Conservation (phyloP, 805 yeast genomes). For the Candida methanosorbosa region DNA sequence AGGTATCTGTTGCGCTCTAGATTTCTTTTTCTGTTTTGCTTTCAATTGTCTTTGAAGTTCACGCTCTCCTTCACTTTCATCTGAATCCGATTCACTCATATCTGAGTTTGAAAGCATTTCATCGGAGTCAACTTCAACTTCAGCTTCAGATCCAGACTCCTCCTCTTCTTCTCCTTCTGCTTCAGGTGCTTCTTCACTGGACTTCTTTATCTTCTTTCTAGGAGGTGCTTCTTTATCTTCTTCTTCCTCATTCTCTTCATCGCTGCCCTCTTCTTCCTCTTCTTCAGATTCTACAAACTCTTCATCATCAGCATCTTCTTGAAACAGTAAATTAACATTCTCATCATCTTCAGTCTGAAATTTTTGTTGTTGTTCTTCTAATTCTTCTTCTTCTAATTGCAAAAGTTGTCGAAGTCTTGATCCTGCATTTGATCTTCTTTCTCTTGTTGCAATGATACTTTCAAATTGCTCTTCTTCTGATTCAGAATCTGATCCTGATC, state of each 20-base stretch:
- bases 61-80: slow-evolving; percentile 44
- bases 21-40: slow-evolving; percentile 34
- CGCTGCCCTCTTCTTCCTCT: slow-evolving; percentile 20
- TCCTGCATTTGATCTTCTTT: slow-evolving; percentile 85
- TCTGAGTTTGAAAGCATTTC: slow-evolving; percentile 52
- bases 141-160: slow-evolving; percentile 20
- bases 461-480: slow-evolving; percentile 32
- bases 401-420: slow-evolving; percentile 66
- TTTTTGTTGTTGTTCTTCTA: slow-evolving; percentile 5
- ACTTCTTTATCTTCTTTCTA: slow-evolving; percentile 9
- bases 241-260: slow-evolving; percentile 18
- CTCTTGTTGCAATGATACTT: slow-evolving; percentile 64
- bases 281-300: slow-evolving; percentile 30
- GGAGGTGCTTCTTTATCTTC: slow-evolving; percentile 15
- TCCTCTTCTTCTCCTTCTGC: slow-evolving; percentile 21
- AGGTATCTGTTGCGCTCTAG: slow-evolving; percentile 41
- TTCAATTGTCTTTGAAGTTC: slow-evolving; percentile 25
- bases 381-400: slow-evolving; percentile 49
- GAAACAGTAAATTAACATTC: slow-evolving; percentile 60
- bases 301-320: slow-evolving; percentile 50
- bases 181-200: slow-evolving; percentile 15
- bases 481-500: slow-evolving; percentile 8
- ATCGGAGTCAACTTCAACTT: slow-evolving; percentile 26
- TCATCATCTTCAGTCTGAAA: slow-evolving; percentile 57
- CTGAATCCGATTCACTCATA: slow-evolving; percentile 39